Evolutionary conservation across 768 basidiomycete species (phyloP), one percentile per base, ranked within the genome.

Genomic region (Suillus discolor): DNA sequence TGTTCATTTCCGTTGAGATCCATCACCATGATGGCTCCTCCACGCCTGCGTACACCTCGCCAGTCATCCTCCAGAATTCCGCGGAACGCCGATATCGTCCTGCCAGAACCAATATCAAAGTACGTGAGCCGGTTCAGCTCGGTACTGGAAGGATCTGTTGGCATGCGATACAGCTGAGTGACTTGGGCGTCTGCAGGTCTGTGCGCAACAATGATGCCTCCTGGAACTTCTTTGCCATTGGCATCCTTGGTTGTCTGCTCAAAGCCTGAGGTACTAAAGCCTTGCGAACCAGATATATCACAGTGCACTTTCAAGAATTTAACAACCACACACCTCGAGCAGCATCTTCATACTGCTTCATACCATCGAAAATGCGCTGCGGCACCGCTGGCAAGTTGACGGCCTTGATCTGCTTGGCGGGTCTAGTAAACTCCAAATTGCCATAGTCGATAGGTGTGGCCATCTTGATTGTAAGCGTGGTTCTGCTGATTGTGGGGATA

Each of bases 1-100:
- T 75, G 75, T 49, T 81, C 79, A 45, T 76, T 81, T 57, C 80
- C 80, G 38, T 77, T 75, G 34, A 80, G 76, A 61, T 81, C 80
- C 79, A 81, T 80, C 6, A 75, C 67, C 72, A 81, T 74, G 44
- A 81, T 72, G 1, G 77, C 73, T 8, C 80, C 79, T 16, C 78
- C 77, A 31, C 71, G 63, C 44, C 80, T 79, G 69, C 72, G 76
- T 34, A 73, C 65, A 9, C 80, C 79, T 51, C 78, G 73, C 80
- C 80, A 81, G 63, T 81, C 79, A n/a, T 82, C 81, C 6, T 78
- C 79, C 20, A 53, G 53, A 38, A 82, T 75, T 1, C 79, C 64
- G 38, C n/a, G 23, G 62, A 80, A 79, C 5, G 63, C 61, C 18
- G 68, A 69, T 65, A 82, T 77, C 9, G 69, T 78, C 20, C 81